Base-by-base conservation (phyloP, 768 basidiomycete species). In the Tylopilus plumbeoviolaceoides region DNA sequence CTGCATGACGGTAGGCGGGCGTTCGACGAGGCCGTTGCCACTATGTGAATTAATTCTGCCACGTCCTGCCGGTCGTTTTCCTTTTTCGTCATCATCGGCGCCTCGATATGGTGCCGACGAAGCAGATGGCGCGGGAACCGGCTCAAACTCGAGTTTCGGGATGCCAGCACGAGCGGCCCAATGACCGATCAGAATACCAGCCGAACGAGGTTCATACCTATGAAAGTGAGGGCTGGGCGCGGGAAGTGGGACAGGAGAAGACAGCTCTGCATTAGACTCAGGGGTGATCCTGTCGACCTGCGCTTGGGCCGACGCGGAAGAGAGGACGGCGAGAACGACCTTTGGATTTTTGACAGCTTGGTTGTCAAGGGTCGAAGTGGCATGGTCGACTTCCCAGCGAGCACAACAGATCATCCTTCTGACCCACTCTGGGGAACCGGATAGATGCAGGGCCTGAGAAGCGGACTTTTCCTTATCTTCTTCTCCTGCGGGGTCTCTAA, bases 391-490 rank as follows among this genome's bases (percentile, higher is more conserved):
- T 63, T 89, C 88, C 86, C 86, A 92, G 17, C 78, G 79, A 3
- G 85, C 87, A 63, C 90, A 91, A 63, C 87, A 92, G 52, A 92
- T 84, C 31, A 87, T 88, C 52, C 89, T 79, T 57, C 90, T 82
- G 27, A 91, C 79, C 90, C 90, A 92, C 63, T 92, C 90, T 12
- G 90, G 90, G 9, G 85, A 84, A 6, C 73, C 64, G 30, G 66
- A 67, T 1, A 64, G 50, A 54, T 65, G 57, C 17, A 56, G 53
- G 48, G 67, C 48, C 42, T 63, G 65, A 1, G 62, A 53, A 33
- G 60, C 47, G 12, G 65, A 43, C 36, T 63, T 59, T n/a, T 64
- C 53, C 49, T 66, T 64, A 18, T 65, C 59, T 33, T 65, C 56
- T 9, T 63, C 60, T 18, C 47, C 36, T 27, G 53, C 20, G 43